Evolutionary conservation across 257 asterid genomes (phyloP), one percentile per base, ranked within the genome.

Genomic region (Penstemon eatonii): DNA sequence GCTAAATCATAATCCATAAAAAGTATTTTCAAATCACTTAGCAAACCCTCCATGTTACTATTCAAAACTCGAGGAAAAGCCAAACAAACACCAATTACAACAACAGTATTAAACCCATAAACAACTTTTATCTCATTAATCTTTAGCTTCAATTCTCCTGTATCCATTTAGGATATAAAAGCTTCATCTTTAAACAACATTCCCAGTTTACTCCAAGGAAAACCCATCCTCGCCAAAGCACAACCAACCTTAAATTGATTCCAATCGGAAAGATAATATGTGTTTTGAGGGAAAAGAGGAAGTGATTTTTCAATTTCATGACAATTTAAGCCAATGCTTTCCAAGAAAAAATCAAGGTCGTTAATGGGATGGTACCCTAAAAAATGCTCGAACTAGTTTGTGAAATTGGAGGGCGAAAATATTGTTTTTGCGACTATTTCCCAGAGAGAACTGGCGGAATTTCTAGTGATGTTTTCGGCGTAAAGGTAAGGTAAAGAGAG

Each of bases 331-430:
- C 91, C 95, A 66, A 87, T 87, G 69, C 95, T 87, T 71, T 87
- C 95, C 33, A 71, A 78, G 64, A 87, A 78, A 62, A 87, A 82
- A 0, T 85, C 89, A 70, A 87, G 71, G 44, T 87, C 95, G 78
- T 83, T 83, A 76, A 87, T 64, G 4, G 95, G 95, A 38, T 87
- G 85, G 72, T 87, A 87, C 91, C 89, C 79, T 73, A 87, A 83
- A 47, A 73, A 85, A 40, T 85, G 76, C 69, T 55, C 80, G 57
- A 87, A 49, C 0, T 83, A 73, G 75, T 54, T 44, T 38, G 57
- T 40, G 37, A 77, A 87, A 7, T 44, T 56, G 5, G 70, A 38
- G 10, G 72, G 69, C 3, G 81, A 73, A 54, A 83, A 87, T 18
- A 82, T 79, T 8, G 85, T 66, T 47, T 75, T 63, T 25, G 89